Conservation (phyloP, 495 filamentous ascomycete species). For the Trichoderma virens region DNA sequence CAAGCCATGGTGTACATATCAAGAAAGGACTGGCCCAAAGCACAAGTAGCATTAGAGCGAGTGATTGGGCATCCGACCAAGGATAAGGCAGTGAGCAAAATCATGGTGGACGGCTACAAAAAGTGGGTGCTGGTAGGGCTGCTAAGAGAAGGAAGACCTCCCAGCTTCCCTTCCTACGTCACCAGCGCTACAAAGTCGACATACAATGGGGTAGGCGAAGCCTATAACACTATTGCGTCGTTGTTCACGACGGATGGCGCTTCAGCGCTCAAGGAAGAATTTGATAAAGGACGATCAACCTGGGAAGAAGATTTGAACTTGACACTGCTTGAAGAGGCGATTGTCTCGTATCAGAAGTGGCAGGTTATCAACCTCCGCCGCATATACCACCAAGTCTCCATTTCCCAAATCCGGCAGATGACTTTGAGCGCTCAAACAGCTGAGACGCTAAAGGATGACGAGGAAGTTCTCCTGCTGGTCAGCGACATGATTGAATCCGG, state of each 20-base stretch:
- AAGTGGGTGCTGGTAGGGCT: slow-evolving; percentile 83
- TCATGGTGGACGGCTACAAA: slow-evolving; percentile 87
- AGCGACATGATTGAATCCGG: slow-evolving; percentile 50
- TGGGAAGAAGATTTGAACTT: slow-evolving; percentile 52
- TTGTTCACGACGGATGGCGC: slow-evolving; percentile 57
- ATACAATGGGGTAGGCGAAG: slow-evolving; percentile 53
- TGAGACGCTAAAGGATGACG: slow-evolving; percentile 39
- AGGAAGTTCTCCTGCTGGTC: slow-evolving; percentile 37
- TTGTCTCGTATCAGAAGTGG: slow-evolving; percentile 42
- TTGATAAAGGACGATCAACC: slow-evolving; percentile 34
- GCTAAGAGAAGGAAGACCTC: slow-evolving; percentile 60
- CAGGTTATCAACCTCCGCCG: slow-evolving; percentile 36
- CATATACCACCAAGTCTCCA: slow-evolving; percentile 44
- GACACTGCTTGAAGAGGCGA: slow-evolving; percentile 40
- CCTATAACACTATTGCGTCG: slow-evolving; percentile 62
- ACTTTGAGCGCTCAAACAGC: slow-evolving; percentile 44
- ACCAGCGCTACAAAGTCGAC: slow-evolving; percentile 43
- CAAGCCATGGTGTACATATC: slow-evolving; percentile 74
- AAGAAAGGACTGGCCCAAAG: slow-evolving; percentile 61
- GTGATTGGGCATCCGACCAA: slow-evolving; percentile 57
- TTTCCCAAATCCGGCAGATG: slow-evolving; percentile 38
- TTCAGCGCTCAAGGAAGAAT: slow-evolving; percentile 49
- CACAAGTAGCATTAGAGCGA: slow-evolving; percentile 60
- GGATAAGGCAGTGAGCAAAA: slow-evolving; percentile 52
- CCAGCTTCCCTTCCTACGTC: slow-evolving; percentile 26